phyloP scores from a whole-genome alignment of 148 eudicot species.

The Heliamphora exappendiculata region DNA sequence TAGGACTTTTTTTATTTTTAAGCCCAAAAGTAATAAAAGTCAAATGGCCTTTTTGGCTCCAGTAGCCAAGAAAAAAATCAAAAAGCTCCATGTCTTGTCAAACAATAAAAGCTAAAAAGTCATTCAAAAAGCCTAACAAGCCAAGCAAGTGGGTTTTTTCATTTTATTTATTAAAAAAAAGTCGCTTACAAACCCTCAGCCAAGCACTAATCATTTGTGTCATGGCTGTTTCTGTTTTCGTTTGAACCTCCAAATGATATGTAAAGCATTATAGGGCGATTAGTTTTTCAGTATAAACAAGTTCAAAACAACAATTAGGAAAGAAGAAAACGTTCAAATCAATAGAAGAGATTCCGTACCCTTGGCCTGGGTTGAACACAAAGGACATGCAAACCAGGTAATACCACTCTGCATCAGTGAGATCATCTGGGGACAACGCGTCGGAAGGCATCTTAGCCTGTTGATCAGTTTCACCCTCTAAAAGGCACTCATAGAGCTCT shows the following conservation, averaged over 20 bases:
- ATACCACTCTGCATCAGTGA: slow-evolving; percentile 54
- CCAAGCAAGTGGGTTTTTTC: too few species aligned
- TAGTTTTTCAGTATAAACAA: not conserved
- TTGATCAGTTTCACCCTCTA: slow-evolving; percentile 33
- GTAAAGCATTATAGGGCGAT: not conserved
- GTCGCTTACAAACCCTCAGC: too few species aligned
- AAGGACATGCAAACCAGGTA: slow-evolving; percentile 68
- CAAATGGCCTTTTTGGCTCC: too few species aligned
- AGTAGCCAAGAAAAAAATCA: too few species aligned
- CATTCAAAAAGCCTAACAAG: too few species aligned
- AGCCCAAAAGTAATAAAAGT: too few species aligned
- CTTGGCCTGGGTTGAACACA: slow-evolving; percentile 40
- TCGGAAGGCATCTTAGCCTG: slow-evolving; percentile 27
- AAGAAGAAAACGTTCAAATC: not conserved
- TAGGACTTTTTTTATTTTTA: too few species aligned
- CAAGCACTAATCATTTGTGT: not conserved
- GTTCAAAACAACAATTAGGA: not conserved
- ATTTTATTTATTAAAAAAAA: too few species aligned
- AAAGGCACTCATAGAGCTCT: slow-evolving; percentile 43
- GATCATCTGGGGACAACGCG: slow-evolving; percentile 39
- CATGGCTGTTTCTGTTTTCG: not conserved
- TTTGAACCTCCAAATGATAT: not conserved
- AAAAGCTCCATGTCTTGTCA: too few species aligned
- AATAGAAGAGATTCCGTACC: slow-evolving; percentile 25
- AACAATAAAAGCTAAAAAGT: too few species aligned